These are phyloP conservation scores for Metarhizium guizhouense DNA, from an alignment of 2,329 filamentous ascomycete genomes.

Conservation along the genomic window DNA sequence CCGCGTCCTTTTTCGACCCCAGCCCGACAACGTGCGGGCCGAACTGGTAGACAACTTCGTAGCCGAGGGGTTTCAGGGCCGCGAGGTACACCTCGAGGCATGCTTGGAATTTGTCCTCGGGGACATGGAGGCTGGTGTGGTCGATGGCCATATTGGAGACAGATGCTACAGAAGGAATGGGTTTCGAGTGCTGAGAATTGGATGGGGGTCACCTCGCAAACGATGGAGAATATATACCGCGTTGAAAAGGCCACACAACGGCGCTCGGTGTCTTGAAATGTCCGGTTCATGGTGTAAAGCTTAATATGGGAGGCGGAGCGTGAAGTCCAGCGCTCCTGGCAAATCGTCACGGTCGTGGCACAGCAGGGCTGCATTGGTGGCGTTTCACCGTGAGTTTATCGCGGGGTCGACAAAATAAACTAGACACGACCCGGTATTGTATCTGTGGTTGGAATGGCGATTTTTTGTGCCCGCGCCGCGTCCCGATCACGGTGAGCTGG, in stretches of 20 bases:
- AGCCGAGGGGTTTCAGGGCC: conserved; percentile 27
- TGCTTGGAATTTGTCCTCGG: conserved; percentile 18
- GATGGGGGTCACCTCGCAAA: too few relatives aligned
- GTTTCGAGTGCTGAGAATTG: too few relatives aligned
- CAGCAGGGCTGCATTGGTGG: too few relatives aligned
- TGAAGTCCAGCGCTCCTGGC: too few relatives aligned
- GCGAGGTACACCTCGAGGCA: conserved; percentile 24
- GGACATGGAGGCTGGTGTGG: conserved; percentile 22
- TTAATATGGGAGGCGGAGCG: background rate
- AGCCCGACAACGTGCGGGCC: conserved; percentile 22
- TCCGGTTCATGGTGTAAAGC: background rate
- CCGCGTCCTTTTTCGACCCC: conserved; percentile 12
- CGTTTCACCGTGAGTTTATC: too few relatives aligned
- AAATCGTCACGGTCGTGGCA: too few relatives aligned
- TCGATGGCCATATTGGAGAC: conserved; percentile 23
- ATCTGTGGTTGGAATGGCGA: too few relatives aligned
- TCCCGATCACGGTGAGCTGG: too few relatives aligned
- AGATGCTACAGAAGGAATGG: too few relatives aligned
- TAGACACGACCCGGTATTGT: too few relatives aligned
- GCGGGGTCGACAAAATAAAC: too few relatives aligned
- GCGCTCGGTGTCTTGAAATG: background rate
- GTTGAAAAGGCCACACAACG: background rate
- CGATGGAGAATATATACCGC: background rate
- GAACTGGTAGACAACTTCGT: conserved; percentile 19
- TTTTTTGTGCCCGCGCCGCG: too few relatives aligned